A percentile compares a stretch with the other conserved stretches of the same genome.
These are phyloP conservation scores for Plectosphaerella plurivora DNA, from an alignment of 2,329 filamentous ascomycete genomes.

Conservation along the genomic window DNA sequence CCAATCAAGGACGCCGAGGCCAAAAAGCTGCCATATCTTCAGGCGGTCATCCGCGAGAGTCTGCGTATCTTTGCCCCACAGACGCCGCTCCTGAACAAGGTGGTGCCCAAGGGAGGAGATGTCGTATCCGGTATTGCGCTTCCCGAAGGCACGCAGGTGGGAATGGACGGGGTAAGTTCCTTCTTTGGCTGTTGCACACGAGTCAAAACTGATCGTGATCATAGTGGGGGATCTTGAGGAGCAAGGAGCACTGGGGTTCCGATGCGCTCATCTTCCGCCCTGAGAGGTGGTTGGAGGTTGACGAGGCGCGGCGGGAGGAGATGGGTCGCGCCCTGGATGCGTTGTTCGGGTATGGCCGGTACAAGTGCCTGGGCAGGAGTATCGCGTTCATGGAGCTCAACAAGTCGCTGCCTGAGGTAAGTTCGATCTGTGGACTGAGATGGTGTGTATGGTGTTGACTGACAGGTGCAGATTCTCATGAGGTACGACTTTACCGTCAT, in stretches of 20 bases:
- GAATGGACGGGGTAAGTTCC: conserved; percentile 16
- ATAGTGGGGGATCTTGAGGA: conserved; percentile 17
- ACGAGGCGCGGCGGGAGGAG: conserved; percentile 19
- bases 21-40: conserved; percentile 47
- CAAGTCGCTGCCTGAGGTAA: conserved; percentile 43
- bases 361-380: conserved; percentile 38
- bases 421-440: conserved; percentile 1
- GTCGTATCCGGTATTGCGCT: conserved; percentile 46
- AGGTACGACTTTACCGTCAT: conserved; percentile 27
- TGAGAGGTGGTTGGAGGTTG: conserved; percentile 46
- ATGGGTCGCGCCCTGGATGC: conserved; percentile 35
- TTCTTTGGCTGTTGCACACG: conserved; percentile 19
- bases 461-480: conserved; percentile 19
- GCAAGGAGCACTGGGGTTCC: conserved; percentile 40
- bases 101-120: conserved; percentile 46
- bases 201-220: neutral
- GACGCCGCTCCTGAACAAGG: conserved; percentile 44
- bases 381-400: conserved; percentile 45
- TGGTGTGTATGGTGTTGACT: fast-evolving
- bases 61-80: conserved; percentile 53
- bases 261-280: conserved; percentile 53
- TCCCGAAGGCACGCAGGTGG: conserved; percentile 47
- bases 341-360: conserved; percentile 41
- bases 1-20: conserved; percentile 41
- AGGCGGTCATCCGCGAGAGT: conserved; percentile 52